These are phyloP conservation scores for Plasmodium relictum DNA, from an alignment of 169 alveolate species.

Conservation along the genomic window DNA sequence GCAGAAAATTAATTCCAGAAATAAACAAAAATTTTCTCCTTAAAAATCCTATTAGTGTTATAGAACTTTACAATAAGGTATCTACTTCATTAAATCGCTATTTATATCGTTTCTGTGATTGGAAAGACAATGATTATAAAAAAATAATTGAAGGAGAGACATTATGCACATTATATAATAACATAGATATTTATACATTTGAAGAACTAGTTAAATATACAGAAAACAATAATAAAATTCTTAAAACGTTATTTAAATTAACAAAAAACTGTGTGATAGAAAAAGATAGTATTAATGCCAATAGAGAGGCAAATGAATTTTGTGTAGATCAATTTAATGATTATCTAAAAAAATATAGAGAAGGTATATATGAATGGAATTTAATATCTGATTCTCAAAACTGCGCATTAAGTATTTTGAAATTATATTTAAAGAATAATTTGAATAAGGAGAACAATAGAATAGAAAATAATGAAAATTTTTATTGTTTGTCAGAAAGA, in stretches of 20 bases:
- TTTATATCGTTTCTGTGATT: slow-evolving; percentile 68
- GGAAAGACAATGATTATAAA: slow-evolving; percentile 61
- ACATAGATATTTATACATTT: slow-evolving; percentile 62
- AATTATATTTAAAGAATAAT: slow-evolving; percentile 54
- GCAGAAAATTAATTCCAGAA: slow-evolving; percentile 69
- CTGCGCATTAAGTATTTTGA: slow-evolving; percentile 70
- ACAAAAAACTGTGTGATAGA: slow-evolving; percentile 19
- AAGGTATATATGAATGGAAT: slow-evolving; percentile 74
- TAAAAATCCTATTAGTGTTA: slow-evolving; percentile 59
- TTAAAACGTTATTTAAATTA: slow-evolving; percentile 21
- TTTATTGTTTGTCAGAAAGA: slow-evolving; percentile 67
- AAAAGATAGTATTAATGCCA: neutral
- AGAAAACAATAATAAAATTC: slow-evolving; percentile 72
- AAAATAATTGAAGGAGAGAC: slow-evolving; percentile 47
- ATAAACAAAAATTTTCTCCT: slow-evolving; percentile 46
- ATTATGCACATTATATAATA: slow-evolving; percentile 28
- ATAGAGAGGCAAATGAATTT: neutral
- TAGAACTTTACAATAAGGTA: slow-evolving; percentile 73
- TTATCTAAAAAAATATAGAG: slow-evolving; percentile 44
- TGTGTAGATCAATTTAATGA: neutral
- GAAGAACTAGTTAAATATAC: slow-evolving; percentile 56
- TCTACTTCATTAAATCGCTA: slow-evolving; percentile 72
- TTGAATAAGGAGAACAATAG: slow-evolving; percentile 20
- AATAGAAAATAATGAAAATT: slow-evolving; percentile 72
- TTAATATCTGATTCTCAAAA: slow-evolving; percentile 59